Evolutionary conservation across 495 filamentous ascomycete species (phyloP), one percentile per base, ranked within the genome.

Genomic region (Melanomma pulvis-pyrius): DNA sequence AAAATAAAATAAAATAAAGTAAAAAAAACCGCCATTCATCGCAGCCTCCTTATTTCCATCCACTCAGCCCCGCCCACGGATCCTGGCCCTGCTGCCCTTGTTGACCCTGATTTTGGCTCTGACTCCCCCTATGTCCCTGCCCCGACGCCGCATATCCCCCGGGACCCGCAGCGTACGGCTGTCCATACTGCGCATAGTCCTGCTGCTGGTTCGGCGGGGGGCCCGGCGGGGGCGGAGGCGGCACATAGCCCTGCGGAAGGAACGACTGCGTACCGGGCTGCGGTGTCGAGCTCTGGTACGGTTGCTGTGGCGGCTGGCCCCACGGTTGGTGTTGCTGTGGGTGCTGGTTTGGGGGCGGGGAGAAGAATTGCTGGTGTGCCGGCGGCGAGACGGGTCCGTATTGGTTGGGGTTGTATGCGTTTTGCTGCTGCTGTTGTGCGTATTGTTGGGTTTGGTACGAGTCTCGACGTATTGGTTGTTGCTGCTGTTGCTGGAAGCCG

Each of bases 61-160:
- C 88, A 76, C 87, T 92, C 51, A 96, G 75, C 26, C 91, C 91
- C 24, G 91, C 90, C 92, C 92, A 96, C 11, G 91, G 92, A 82
- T 96, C 69, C 58, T 69, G 72, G 63, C 67, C 73, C 59, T 83
- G 81, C 59, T 84, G 81, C 53, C 56, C 56, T 41, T 59, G 56
- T 41, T 44, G 39, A 4, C 48, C 29, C 30, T 62, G 59, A 60
- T 84, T 81, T 56, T 80, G 77, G 66, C 47, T 13, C 47, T 67
- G 63, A 55, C 59, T 59, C 74, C 49, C 59, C 68, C 79, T 75
- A 21, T 76, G 71, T 62, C 79, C 75, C 36, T 78, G 78, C 54
- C 79, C 75, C 69, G 84, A 81, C 11, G 15, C 32, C 21, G 84
- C 82, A 74, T 87, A 87, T 2, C 84, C 86, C 15, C 84, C 83